These are phyloP conservation scores for Hsuehochloa calcarea DNA, from an alignment of 176 grass and related monocot species.

Conservation along the genomic window DNA sequence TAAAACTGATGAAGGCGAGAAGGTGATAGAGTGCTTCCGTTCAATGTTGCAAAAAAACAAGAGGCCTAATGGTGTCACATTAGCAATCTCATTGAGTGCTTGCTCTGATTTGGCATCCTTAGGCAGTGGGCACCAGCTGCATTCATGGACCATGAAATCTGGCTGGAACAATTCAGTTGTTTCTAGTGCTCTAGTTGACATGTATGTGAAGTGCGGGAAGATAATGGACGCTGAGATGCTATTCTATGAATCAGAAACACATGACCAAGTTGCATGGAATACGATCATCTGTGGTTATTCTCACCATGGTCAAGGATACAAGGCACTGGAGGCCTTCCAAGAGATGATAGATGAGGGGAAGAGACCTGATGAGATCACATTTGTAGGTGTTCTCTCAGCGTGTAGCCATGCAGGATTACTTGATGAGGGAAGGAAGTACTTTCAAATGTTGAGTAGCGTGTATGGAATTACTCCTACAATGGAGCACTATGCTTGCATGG, in stretches of 20 bases:
- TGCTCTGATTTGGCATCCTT: slow-evolving; percentile 45
- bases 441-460: slow-evolving; percentile 29
- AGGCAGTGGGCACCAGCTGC: slow-evolving; percentile 37
- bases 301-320: slow-evolving; percentile 21
- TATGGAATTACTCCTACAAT: slow-evolving; percentile 36
- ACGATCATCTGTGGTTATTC: slow-evolving; percentile 41
- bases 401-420: slow-evolving; percentile 50
- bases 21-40: slow-evolving; percentile 35
- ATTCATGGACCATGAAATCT: slow-evolving; percentile 41
- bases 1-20: slow-evolving; percentile 41
- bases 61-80: slow-evolving; percentile 31
- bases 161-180: slow-evolving; percentile 25
- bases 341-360: slow-evolving; percentile 41
- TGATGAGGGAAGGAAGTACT: slow-evolving; percentile 36
- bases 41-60: slow-evolving; percentile 42
- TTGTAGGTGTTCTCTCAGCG: slow-evolving; percentile 38
- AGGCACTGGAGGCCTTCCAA: slow-evolving; percentile 37
- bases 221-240: slow-evolving; percentile 26
- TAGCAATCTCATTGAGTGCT: slow-evolving; percentile 31
- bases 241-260: slow-evolving; percentile 22
- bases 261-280: slow-evolving; percentile 43
- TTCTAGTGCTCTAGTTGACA: slow-evolving; percentile 40
- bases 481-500: slow-evolving; percentile 42
- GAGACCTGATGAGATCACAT: slow-evolving; percentile 39
- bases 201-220: slow-evolving; percentile 43